Base-by-base conservation (phyloP, 2,329 filamentous ascomycete genomes). In the Venturiaceae sp. region DNA sequence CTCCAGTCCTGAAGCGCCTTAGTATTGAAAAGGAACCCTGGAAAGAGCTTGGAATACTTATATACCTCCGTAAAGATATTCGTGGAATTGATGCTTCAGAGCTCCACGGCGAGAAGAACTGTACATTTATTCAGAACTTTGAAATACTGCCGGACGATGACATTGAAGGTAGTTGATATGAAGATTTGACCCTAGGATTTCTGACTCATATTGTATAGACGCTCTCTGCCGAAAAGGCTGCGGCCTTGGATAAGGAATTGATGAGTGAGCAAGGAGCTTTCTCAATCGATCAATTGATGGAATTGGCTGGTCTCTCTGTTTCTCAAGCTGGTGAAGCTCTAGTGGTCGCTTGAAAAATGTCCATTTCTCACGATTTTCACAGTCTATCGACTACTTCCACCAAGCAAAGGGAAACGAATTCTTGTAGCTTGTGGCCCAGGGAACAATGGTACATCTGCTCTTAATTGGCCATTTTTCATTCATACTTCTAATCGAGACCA, bases 261-360 rank as follows among this genome's bases (percentile, higher is more conserved):
- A 97, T 99, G 92, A 88, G 84, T 68, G 50, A 83, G 85, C 44
- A 50, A 0, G 83, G 83, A 39, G 91, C 88, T 8, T 99, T 96
- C 74, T 95, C 90, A 11, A 82, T 99, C 58, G 94, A 97, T 69
- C 94, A 99, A 73, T 78, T 99, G 53, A 97, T 99, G 94, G 94
- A 97, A 70, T 77, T 99, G 7, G 94, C 94, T 46, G 94, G 94
- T 0, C 80, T 99, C 0, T 92, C 91, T 1, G 91, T 97, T 28
- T 92, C 92, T 13, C 91, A 97, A 78, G 91, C 88, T 55, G 85
- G 90, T 92, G 69, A 60, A 77, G 68, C 36, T 23, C 33, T 39
- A 37, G 28, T 6, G 1, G 14, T 6, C 1, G 9, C n/a, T 30
- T 5, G 33, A 34, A 4, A 5, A 21, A 33, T 11, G 7, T 34